A percentile compares a stretch with the other conserved stretches of the same genome.
Evolutionary conservation across 176 grass and related monocot genomes (phyloP).

Genomic region (Oryza longistaminata): DNA sequence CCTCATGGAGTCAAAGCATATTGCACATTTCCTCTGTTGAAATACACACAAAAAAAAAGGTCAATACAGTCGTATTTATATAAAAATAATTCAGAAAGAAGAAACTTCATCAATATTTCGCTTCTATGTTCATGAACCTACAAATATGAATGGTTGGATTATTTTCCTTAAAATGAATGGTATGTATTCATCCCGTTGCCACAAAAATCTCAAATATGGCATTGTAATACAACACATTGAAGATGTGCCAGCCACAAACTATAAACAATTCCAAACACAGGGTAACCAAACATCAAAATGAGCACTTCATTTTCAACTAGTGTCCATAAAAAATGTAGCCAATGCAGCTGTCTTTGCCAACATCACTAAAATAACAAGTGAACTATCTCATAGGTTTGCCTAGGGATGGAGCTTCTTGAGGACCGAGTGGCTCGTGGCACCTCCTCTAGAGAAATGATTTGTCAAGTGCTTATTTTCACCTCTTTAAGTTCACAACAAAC

Average conservation of each 20-base stretch:
- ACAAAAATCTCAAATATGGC: background rate
- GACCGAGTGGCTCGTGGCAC: background rate
- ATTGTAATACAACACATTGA: background rate
- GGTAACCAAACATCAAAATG: no score
- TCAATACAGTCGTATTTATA: constrained; percentile 22
- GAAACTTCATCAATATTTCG: background rate
- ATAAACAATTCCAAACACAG: background rate
- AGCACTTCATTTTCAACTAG: no score
- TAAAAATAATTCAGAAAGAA: constrained; percentile 14
- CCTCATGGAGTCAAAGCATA: constrained; percentile 88
- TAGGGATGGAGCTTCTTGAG: background rate
- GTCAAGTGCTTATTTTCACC: background rate
- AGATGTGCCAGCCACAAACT: background rate
- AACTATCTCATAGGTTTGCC: background rate
- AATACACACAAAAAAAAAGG: constrained; percentile 22
- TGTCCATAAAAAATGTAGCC: background rate
- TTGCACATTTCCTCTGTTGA: constrained; percentile 77
- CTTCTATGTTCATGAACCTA: background rate
- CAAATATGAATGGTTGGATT: background rate
- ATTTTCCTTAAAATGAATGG: background rate
- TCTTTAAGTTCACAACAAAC: background rate
- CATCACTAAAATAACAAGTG: constrained; percentile 1
- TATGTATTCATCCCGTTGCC: background rate
- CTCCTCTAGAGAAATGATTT: background rate
- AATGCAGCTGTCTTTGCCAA: background rate